Conservation (phyloP, 164 flowering plant species). For the Piper longum region DNA sequence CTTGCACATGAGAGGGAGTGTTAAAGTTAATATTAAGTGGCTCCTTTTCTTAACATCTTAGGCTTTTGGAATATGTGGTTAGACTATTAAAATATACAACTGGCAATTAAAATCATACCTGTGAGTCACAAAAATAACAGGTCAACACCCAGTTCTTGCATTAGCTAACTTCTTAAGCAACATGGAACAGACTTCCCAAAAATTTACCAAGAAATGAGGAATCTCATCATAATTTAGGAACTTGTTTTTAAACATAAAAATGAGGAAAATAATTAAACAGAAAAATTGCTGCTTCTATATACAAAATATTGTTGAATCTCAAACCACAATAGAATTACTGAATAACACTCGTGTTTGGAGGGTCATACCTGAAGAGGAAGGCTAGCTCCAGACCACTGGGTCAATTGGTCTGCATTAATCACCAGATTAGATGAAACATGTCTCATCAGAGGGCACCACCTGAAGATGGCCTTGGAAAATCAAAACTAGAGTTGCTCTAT, state of each 20-base stretch:
- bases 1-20: too few species aligned
- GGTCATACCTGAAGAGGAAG: conserved; percentile 88
- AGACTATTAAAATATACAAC: not conserved
- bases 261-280: not conserved
- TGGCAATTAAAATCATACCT: conserved; percentile 28
- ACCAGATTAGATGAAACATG: conserved; percentile 12
- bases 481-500: conserved; percentile 17
- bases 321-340: not conserved
- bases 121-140: conserved; percentile 92
- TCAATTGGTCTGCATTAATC: conserved; percentile 78
- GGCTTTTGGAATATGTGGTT: too few species aligned
- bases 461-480: conserved; percentile 20
- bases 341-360: not conserved
- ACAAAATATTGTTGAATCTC: not conserved
- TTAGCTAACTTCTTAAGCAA: conserved; percentile 73
- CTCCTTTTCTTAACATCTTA: too few species aligned
- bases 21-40: too few species aligned
- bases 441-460: conserved; percentile 23
- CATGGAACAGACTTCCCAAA: conserved; percentile 93
- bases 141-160: conserved; percentile 91
- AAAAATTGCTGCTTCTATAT: not conserved
- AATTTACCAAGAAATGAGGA: conserved; percentile 1
- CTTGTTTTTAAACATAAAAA: not conserved
- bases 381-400: conserved; percentile 99
- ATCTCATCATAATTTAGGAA: not conserved